These are phyloP conservation scores for Penicillium sp. DNA, from an alignment of 2,329 filamentous ascomycete genomes.

Conservation along the genomic window DNA sequence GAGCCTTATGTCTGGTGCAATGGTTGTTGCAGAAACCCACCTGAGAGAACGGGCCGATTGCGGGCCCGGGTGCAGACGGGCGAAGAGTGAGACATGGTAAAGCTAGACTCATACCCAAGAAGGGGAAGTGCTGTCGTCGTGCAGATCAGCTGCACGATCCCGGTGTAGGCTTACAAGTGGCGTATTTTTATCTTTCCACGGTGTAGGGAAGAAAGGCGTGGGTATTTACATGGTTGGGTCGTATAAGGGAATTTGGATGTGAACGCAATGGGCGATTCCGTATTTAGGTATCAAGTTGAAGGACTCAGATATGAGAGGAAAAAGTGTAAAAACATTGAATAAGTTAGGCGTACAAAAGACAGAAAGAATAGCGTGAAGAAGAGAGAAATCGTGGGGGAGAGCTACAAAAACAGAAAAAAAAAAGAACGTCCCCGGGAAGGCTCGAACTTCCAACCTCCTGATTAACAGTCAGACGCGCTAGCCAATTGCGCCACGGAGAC, in stretches of 20 bases:
- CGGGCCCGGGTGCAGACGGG: conserved; percentile 5
- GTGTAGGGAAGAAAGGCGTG: not conserved
- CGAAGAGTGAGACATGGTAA: conserved; percentile 18
- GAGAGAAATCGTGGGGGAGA: not conserved
- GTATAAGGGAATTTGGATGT: not conserved
- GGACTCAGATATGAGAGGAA: not conserved
- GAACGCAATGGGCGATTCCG: not conserved
- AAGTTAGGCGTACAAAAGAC: not conserved
- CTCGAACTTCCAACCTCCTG: conserved; percentile 43
- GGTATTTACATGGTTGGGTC: not conserved
- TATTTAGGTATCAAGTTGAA: not conserved
- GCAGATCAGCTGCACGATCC: conserved; percentile 10
- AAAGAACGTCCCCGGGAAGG: conserved; percentile 41
- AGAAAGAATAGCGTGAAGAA: not conserved
- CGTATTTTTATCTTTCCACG: not conserved
- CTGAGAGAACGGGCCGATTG: conserved; percentile 4
- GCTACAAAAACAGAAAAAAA: not conserved
- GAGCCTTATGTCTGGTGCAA: not conserved
- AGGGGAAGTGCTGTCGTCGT: conserved; percentile 1
- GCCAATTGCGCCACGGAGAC: conserved; percentile 30
- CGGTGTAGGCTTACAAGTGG: not conserved
- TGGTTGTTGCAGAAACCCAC: not conserved
- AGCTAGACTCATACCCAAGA: conserved; percentile 2
- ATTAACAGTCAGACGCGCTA: conserved; percentile 33
- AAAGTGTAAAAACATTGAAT: not conserved